Base-by-base conservation (phyloP, 306 rosid species). In the Mucuna pruriens region DNA sequence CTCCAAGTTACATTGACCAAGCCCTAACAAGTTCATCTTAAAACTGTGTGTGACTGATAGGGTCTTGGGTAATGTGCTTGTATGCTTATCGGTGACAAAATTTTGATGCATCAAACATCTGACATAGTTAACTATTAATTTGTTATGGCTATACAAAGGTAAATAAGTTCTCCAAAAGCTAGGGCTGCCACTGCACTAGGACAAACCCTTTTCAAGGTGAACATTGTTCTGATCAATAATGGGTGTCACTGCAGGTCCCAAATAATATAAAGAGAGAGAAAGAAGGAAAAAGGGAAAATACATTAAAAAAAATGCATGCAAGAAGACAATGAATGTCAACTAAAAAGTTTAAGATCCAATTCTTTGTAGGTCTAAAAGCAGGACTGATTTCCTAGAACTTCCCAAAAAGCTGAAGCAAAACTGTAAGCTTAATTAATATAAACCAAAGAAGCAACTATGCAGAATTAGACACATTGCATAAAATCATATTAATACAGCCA, bases 131-230 rank as follows among this genome's bases (percentile, higher is more conserved):
- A 64, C 48, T 64, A 48, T 1, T 36, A 12, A 65, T 17, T 15
- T 13, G 15, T 25, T 29, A 52, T 54, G 17, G 46, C 8, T 15
- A 31, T 54, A 25, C 45, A 25, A 39, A 38, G 36, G 25, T 66
- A 69, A 60, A 0, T 78, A 55, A 25, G 38, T 44, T 57, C 36
- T 70, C 52, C 61, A 71, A 17, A 20, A 71, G 49, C 54, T 46
- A 46, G 26, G 49, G 84, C 9, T 46, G 78, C 52, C 51, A 13
- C 39, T 12, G 39, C 26, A 58, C 19, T n/a, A 11, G 5, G 31
- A 48, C 57, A 71, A 60, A 80, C 48, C 33, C 52, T 71, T 60
- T 34, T 46, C 72, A 45, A 71, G 49, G 40, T 42, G 64, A 40
- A 12, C 25, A 66, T 46, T 76, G 31, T 33, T 39, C 33, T 11